A percentile compares a stretch with the other conserved stretches of the same genome.
Conservation (phyloP, 2,329 filamentous ascomycete species). For the Fusarium fujikuroi region DNA sequence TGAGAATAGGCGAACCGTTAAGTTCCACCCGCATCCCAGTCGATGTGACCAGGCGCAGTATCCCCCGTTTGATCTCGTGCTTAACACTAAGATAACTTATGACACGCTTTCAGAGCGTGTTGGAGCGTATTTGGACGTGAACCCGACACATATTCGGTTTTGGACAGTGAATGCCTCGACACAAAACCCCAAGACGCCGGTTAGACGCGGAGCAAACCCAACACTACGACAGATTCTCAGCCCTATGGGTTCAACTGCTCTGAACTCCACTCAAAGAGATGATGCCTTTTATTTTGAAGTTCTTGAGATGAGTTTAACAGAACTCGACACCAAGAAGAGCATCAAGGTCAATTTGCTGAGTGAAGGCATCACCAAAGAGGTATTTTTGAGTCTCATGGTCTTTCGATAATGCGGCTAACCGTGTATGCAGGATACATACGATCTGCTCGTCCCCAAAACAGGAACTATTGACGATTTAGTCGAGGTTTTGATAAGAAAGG, state of each 20-base stretch:
- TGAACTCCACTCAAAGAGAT: conserved; percentile 74
- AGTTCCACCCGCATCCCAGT: conserved; percentile 76
- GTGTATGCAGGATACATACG: conserved; percentile 71
- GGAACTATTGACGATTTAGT: conserved; percentile 84
- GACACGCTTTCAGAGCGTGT: conserved; percentile 88
- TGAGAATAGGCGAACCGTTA: conserved; percentile 81
- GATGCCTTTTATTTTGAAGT: conserved; percentile 93
- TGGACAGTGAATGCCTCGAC: conserved; percentile 83
- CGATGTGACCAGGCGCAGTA: conserved; percentile 67
- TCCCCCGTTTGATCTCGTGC: conserved; percentile 76
- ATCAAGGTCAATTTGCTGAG: conserved; percentile 86
- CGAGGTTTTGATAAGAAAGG: conserved; percentile 80
- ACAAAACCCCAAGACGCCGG: conserved; percentile 79
- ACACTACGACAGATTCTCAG: conserved; percentile 84
- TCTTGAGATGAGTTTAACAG: conserved; percentile 91
- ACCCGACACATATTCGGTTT: conserved; percentile 89
- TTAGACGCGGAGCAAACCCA: conserved; percentile 77
- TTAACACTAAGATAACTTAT: conserved; percentile 91
- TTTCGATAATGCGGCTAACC: conserved; percentile 6
- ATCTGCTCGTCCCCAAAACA: conserved; percentile 88
- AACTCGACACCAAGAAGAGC: conserved; percentile 91
- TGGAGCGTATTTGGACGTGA: conserved; percentile 78
- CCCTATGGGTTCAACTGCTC: conserved; percentile 74
- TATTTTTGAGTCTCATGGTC: conserved; percentile 53
- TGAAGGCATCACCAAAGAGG: conserved; percentile 92